phyloP scores from a whole-genome alignment of 352 stramenopile genomes.

The Phytopythium sindhum region DNA sequence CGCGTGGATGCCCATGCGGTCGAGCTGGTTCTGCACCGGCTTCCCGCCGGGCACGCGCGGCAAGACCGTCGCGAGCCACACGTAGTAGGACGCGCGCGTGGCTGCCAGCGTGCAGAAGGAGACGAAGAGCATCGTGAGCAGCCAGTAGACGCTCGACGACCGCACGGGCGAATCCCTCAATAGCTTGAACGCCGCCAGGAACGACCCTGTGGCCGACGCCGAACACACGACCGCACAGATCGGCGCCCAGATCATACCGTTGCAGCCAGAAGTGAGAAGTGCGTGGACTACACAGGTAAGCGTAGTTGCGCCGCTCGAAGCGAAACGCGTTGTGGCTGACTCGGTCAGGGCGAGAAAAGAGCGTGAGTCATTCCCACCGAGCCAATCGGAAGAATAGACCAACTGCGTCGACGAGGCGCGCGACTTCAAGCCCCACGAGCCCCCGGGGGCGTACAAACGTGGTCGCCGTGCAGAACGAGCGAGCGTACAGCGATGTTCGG shows the following conservation, averaged over 20 bases:
- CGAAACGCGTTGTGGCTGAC: too few relatives aligned
- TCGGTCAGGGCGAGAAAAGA: too few relatives aligned
- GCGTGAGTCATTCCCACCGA: too few relatives aligned
- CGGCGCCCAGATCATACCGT: slow-evolving; percentile 8
- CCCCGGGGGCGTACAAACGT: too few relatives aligned
- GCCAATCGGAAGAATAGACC: too few relatives aligned
- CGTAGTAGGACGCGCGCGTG: slow-evolving; percentile 18
- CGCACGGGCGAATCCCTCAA: slow-evolving; percentile 9
- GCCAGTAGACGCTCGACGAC: slow-evolving; percentile 2
- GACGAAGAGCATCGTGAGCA: slow-evolving; percentile 28
- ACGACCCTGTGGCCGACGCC: slow-evolving; percentile 7
- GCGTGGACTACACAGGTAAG: too few relatives aligned
- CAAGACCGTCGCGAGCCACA: slow-evolving; percentile 42
- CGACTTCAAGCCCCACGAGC: too few relatives aligned
- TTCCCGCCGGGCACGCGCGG: slow-evolving; percentile 10
- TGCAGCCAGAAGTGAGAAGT: neutral
- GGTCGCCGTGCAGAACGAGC: too few relatives aligned
- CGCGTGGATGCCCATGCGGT: slow-evolving; percentile 31
- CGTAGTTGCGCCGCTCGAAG: too few relatives aligned
- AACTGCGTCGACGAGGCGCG: too few relatives aligned
- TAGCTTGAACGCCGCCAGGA: slow-evolving; percentile 14
- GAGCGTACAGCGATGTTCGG: too few relatives aligned
- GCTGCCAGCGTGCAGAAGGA: slow-evolving; percentile 36
- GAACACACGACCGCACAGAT: neutral
- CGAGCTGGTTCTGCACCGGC: slow-evolving; percentile 12